A percentile compares a stretch with the other conserved stretches of the same genome.
phyloP scores from a whole-genome alignment of 306 rosid genomes.

The Castanea crenata region DNA sequence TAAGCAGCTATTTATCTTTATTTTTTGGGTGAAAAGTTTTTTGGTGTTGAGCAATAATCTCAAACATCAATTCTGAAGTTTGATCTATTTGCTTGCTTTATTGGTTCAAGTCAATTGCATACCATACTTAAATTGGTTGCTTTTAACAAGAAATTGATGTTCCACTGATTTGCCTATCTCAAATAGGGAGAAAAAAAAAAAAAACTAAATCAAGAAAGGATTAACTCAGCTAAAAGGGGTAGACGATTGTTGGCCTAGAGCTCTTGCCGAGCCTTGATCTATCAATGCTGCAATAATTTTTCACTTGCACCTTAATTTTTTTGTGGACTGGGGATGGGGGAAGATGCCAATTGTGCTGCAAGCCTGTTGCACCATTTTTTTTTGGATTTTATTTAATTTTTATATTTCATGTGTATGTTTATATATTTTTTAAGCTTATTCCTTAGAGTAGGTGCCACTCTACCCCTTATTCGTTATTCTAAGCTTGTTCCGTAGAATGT shows the following conservation, averaged over 20 bases:
- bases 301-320: not conserved
- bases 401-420: not conserved
- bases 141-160: not conserved
- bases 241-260: not conserved
- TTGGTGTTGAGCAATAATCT: not conserved
- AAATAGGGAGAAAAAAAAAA: not conserved
- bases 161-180: not conserved
- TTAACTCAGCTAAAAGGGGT: not conserved
- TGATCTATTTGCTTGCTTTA: not conserved
- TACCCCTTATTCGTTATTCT: not conserved
- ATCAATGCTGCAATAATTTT: not conserved
- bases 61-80: not conserved
- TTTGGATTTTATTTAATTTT: not conserved
- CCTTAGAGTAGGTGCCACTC: not conserved
- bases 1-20: not conserved
- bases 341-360: too few relatives aligned
- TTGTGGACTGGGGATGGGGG: too few relatives aligned
- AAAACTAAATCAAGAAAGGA: not conserved
- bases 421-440: not conserved
- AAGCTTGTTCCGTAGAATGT: too few relatives aligned
- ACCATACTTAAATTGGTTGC: not conserved
- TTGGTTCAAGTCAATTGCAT: not conserved
- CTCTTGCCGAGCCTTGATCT: not conserved
- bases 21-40: not conserved
- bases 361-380: not conserved